Conservation (phyloP, 176 grass and related monocot species). For the Elaeis guineensis region DNA sequence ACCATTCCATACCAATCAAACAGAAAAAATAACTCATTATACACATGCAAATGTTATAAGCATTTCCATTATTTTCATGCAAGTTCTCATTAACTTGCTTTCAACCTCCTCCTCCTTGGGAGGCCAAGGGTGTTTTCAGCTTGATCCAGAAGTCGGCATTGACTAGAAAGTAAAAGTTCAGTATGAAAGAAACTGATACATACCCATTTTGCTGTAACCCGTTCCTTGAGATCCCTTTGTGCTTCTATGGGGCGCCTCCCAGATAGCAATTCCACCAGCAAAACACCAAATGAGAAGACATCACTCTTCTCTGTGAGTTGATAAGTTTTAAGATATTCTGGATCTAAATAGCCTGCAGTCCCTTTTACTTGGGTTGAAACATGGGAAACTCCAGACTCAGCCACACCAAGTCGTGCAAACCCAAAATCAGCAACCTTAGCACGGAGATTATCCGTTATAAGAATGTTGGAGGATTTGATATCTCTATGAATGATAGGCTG, state of each 20-base stretch:
- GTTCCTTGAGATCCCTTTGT: not conserved
- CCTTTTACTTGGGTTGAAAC: slow-evolving; percentile 14
- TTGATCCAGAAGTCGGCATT: no score
- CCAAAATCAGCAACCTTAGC: slow-evolving; percentile 18
- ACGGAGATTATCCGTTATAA: slow-evolving; percentile 8
- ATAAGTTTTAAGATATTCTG: slow-evolving; percentile 5
- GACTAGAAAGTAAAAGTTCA: not conserved
- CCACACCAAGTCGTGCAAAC: not conserved
- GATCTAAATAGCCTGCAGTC: slow-evolving; percentile 10
- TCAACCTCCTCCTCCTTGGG: no score
- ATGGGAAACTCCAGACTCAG: not conserved
- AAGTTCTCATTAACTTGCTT: no score
- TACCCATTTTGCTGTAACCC: slow-evolving; percentile 6
- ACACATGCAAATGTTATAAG: no score
- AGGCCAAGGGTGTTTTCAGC: no score
- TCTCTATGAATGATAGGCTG: slow-evolving; percentile 12
- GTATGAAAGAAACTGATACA: not conserved
- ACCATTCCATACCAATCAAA: no score
- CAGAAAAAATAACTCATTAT: no score
- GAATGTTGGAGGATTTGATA: slow-evolving; percentile 16
- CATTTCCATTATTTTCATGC: no score
- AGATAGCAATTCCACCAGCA: slow-evolving; percentile 6
- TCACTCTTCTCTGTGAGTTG: slow-evolving; percentile 16
- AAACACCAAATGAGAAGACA: slow-evolving; percentile 13
- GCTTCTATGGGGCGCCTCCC: slow-evolving; percentile 4